A percentile compares a stretch with the other conserved stretches of the same genome.
phyloP scores from a whole-genome alignment of 2,329 filamentous ascomycete genomes.

The Penicillium italicum region DNA sequence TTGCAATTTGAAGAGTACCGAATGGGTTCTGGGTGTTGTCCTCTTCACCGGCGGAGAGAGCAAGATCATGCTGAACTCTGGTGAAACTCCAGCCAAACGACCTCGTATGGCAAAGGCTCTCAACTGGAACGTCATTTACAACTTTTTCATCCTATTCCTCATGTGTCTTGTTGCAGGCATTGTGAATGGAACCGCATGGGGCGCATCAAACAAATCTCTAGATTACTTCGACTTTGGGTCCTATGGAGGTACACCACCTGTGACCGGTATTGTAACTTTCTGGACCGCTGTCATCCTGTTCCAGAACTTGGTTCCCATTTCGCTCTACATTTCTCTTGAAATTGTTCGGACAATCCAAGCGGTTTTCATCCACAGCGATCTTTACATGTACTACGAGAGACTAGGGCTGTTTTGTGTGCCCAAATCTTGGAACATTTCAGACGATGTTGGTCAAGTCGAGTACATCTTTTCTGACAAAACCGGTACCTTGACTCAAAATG shows the following conservation, averaged over 20 bases:
- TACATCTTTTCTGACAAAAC: conserved; percentile 99
- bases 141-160: conserved; percentile 81
- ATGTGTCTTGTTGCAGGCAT: conserved; percentile 88
- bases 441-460: conserved; percentile 95
- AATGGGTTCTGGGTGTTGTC: conserved; percentile 91
- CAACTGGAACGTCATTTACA: conserved; percentile 97
- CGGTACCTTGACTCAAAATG: conserved; percentile 83
- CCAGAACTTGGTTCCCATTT: conserved; percentile 98
- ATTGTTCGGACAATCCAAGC: conserved; percentile 91
- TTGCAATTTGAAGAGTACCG: conserved; percentile 89
- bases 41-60: conserved; percentile 94
- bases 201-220: conserved; percentile 67
- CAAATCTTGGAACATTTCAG: conserved; percentile 98
- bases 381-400: conserved; percentile 93
- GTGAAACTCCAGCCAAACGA: conserved; percentile 90
- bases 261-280: conserved; percentile 94
- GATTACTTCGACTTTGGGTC: conserved; percentile 82
- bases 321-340: conserved; percentile 94
- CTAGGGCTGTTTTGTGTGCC: conserved; percentile 94
- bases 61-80: conserved; percentile 99
- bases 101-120: conserved; percentile 86
- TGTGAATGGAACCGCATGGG: conserved; percentile 80
- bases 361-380: conserved; percentile 95
- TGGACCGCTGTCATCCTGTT: conserved; percentile 93
- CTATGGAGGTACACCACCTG: conserved; percentile 67